Evolutionary conservation across 306 rosid genomes (phyloP).

Genomic region (Oxytropis ochrocephala): DNA sequence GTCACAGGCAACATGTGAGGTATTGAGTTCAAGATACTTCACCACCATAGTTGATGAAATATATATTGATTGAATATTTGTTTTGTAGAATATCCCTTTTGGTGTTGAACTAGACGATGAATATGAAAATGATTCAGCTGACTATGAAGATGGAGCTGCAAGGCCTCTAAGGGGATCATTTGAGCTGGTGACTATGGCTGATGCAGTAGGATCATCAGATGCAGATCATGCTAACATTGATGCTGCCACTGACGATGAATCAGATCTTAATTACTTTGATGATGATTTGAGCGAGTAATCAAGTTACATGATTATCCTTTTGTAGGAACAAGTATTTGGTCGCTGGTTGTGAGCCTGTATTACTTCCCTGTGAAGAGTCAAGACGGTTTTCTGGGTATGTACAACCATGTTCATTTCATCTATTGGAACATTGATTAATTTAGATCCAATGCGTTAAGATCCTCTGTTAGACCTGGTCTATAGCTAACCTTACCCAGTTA

Average conservation of each 20-base stretch:
- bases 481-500: not conserved
- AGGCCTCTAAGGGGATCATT: slow-evolving; percentile 47
- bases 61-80: slow-evolving; percentile 10
- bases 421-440: not conserved
- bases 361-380: slow-evolving; percentile 13
- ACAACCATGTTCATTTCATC: slow-evolving; percentile 6
- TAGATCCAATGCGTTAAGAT: not conserved
- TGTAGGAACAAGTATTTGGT: not conserved
- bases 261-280: slow-evolving; percentile 63
- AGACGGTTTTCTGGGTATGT: not conserved
- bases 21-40: slow-evolving; percentile 7
- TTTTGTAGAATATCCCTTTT: slow-evolving; percentile 46
- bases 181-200: slow-evolving; percentile 44
- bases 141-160: slow-evolving; percentile 50
- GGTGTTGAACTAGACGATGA: slow-evolving; percentile 57
- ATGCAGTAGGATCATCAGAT: slow-evolving; percentile 39
- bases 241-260: slow-evolving; percentile 56
- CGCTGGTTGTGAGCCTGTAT: not conserved
- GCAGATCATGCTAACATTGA: slow-evolving; percentile 39
- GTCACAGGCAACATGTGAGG: not conserved
- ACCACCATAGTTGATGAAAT: not conserved
- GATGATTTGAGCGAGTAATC: slow-evolving; percentile 62
- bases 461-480: not conserved
- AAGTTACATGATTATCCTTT: slow-evolving; percentile 12
- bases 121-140: slow-evolving; percentile 60